Percentiles rank a stretch among this genome's conserved stretches.
These are phyloP conservation scores for Linnemannia elongata DNA, from an alignment of 192 early-diverging fungal species.

Conservation along the genomic window DNA sequence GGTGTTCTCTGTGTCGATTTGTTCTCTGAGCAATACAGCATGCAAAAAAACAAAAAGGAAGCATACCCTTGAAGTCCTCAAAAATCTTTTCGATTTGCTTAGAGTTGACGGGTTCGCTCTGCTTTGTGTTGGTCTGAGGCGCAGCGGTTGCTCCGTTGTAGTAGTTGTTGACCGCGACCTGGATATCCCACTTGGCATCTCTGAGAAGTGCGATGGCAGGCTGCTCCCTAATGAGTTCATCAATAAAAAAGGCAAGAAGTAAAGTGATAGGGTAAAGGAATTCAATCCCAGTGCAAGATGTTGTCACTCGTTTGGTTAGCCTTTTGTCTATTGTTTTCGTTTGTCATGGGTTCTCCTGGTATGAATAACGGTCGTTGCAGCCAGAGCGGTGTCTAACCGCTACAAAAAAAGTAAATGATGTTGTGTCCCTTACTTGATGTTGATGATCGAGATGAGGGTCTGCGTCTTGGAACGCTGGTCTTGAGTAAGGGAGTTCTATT, in stretches of 20 bases:
- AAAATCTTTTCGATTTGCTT: slow-evolving; percentile 71
- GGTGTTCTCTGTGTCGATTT: not conserved
- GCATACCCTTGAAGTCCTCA: slow-evolving; percentile 80
- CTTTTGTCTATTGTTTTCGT: not conserved
- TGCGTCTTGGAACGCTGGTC: slow-evolving; percentile 53
- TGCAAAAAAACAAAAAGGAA: slow-evolving; percentile 1
- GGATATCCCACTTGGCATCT: slow-evolving; percentile 75
- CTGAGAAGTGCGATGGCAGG: slow-evolving; percentile 66
- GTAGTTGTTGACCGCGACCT: slow-evolving; percentile 73
- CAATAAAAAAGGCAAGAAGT: no score
- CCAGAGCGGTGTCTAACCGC: not conserved
- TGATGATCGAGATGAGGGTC: slow-evolving; percentile 45
- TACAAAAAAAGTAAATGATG: not conserved
- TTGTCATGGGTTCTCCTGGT: not conserved
- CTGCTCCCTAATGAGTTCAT: slow-evolving; percentile 63
- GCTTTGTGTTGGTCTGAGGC: slow-evolving; percentile 17
- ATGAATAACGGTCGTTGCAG: not conserved
- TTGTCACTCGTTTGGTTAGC: not conserved
- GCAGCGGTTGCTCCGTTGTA: slow-evolving; percentile 59
- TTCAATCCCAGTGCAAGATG: no score
- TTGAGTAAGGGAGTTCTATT: slow-evolving; percentile 31
- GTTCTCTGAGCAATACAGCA: not conserved
- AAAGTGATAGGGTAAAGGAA: no score
- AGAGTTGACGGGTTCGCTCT: slow-evolving; percentile 35
- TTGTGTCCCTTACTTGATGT: slow-evolving; percentile 30